phyloP scores from a whole-genome alignment of 2,329 filamentous ascomycete genomes.

The Nemania sp. region DNA sequence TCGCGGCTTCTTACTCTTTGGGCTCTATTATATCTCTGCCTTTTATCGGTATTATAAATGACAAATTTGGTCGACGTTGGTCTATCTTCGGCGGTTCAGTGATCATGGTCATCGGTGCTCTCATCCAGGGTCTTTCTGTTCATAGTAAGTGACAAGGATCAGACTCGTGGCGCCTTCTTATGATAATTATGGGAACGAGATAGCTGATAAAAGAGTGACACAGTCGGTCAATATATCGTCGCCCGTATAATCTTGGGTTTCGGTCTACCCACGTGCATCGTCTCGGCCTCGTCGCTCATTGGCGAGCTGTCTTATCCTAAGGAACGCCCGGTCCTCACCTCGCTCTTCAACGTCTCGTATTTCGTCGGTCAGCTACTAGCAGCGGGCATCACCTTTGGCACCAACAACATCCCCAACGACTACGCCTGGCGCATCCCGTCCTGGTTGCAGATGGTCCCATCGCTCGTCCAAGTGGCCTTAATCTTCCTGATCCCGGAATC shows the following conservation, averaged over 20 bases:
- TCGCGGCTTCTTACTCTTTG: constrained; percentile 63
- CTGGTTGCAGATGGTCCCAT: constrained; percentile 51
- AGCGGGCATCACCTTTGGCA: constrained; percentile 56
- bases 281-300: constrained; percentile 61
- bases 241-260: constrained; percentile 64
- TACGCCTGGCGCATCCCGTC: constrained; percentile 53
- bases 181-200: background rate
- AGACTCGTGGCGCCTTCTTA: background rate
- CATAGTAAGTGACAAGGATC: constrained; percentile 45
- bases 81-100: constrained; percentile 59
- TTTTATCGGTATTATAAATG: constrained; percentile 60
- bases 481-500: constrained; percentile 61
- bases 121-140: constrained; percentile 58
- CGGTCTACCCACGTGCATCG: constrained; percentile 63
- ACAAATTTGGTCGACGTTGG: constrained; percentile 59
- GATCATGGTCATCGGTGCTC: constrained; percentile 58
- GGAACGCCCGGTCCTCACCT: constrained; percentile 62
- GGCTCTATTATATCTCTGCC: constrained; percentile 63
- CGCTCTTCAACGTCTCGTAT: constrained; percentile 64
- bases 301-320: constrained; percentile 65
- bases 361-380: constrained; percentile 57
- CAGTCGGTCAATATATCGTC: constrained; percentile 59
- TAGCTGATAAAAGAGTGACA: background rate
- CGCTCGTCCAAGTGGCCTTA: constrained; percentile 47
- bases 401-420: constrained; percentile 45